Evolutionary conservation across 2,329 filamentous ascomycete genomes (phyloP).

Genomic region (Xenoacremonium recifei): DNA sequence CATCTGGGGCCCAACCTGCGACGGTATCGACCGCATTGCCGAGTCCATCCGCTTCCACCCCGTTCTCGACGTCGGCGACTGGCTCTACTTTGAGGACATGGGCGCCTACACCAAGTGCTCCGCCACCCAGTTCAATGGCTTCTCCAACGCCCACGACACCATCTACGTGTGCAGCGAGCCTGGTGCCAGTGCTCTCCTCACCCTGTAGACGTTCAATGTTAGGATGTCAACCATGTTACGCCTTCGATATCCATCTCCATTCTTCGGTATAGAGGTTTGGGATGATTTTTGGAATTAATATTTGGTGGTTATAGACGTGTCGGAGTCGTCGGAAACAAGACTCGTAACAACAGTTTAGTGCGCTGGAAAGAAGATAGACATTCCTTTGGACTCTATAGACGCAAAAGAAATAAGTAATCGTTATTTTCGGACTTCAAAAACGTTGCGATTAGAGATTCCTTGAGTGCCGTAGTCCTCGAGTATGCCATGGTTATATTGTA

Average conservation of each 20-base stretch:
- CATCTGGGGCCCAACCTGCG: constrained; percentile 97
- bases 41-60: constrained; percentile 75
- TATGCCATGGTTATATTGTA: too few species aligned
- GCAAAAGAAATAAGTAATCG: too few species aligned
- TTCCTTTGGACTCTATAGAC: too few species aligned
- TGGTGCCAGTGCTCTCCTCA: constrained; percentile 73
- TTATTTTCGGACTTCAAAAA: too few species aligned
- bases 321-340: too few species aligned
- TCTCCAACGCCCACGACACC: constrained; percentile 86
- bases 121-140: constrained; percentile 96
- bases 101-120: constrained; percentile 98
- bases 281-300: too few species aligned
- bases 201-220: constrained; percentile 10
- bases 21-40: constrained; percentile 93
- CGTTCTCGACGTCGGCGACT: constrained; percentile 87
- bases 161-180: constrained; percentile 95
- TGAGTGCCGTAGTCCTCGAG: too few species aligned
- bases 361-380: too few species aligned
- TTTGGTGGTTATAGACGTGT: too few species aligned
- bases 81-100: constrained; percentile 99
- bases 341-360: too few species aligned
- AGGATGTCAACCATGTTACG: constrained; percentile 1
- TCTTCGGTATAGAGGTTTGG: too few species aligned
- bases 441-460: too few species aligned
- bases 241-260: constrained; percentile 9